A percentile compares a stretch with the other conserved stretches of the same genome.
These are phyloP conservation scores for Chalciporus sphaerocephalus DNA, from an alignment of 768 basidiomycete genomes.

Conservation along the genomic window DNA sequence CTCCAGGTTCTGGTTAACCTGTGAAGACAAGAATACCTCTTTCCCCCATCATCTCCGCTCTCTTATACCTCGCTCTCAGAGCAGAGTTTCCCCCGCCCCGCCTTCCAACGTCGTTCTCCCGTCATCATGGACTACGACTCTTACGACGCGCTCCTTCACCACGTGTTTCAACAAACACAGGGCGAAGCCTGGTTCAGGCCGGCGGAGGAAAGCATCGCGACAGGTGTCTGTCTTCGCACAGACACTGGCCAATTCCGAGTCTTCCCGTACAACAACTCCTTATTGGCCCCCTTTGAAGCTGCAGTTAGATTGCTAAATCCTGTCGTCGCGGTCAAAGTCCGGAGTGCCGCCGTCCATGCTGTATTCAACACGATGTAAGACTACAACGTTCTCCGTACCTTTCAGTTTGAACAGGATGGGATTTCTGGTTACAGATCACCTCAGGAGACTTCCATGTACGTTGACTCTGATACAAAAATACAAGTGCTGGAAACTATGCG, in stretches of 20 bases:
- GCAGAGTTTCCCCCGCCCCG: background rate
- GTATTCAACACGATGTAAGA: slow-evolving; percentile 66
- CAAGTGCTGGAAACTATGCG: slow-evolving; percentile 73
- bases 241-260: slow-evolving; percentile 66
- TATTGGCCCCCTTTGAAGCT: slow-evolving; percentile 72
- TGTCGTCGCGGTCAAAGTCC: slow-evolving; percentile 75
- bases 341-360: slow-evolving; percentile 78
- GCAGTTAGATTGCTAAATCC: slow-evolving; percentile 74
- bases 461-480: slow-evolving; percentile 78
- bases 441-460: slow-evolving; percentile 54
- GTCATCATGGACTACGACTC: slow-evolving; percentile 68
- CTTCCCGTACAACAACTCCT: slow-evolving; percentile 78
- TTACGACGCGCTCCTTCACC: slow-evolving; percentile 75
- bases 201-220: slow-evolving; percentile 69
- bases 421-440: slow-evolving; percentile 38
- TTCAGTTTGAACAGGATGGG: background rate
- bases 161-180: slow-evolving; percentile 75
- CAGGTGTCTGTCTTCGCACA: slow-evolving; percentile 72
- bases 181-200: slow-evolving; percentile 84
- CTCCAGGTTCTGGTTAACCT: background rate
- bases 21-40: slow-evolving; percentile 1
- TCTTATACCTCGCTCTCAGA: slow-evolving; percentile 12
- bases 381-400: background rate
- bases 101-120: slow-evolving; percentile 3
- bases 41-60: slow-evolving; percentile 1